Base-by-base conservation (phyloP, 1,284 basidiomycete species). In the Coriolopsis trogii region DNA sequence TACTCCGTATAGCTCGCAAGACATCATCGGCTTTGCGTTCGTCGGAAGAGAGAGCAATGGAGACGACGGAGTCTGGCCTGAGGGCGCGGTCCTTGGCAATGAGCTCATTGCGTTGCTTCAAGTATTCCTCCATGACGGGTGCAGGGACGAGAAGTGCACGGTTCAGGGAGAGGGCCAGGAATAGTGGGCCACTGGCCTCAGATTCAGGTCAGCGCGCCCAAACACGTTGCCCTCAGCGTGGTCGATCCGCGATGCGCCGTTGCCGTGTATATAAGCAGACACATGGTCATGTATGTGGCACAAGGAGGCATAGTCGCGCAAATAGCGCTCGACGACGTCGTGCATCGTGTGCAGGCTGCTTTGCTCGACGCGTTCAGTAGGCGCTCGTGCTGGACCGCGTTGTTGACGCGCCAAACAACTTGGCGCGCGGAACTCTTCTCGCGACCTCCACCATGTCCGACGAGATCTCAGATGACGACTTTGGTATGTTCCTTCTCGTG, bases 11-110 rank as follows among this genome's bases (percentile, higher is more conserved):
- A 20, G 67, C 62, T 23, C 83, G 73, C 33, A 85, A 65, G 33
- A 84, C 71, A 53, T 68, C 66, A 54, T 87, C 86, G 2, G 85
- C 87, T 39, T 76, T 68, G 10, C 59, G 54, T 66, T 85, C 82
- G 1, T 69, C 63, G 4, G 67, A 56, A 6, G 77, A 73, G 26
- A 71, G 67, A 26, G 55, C 62, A 15, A 8, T 44, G 3, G 66
- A 39, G 6, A 53, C 34, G 3, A 57, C 55, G 37, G 64, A 53
- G 56, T 82, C 81, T 1, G 67, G 60, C 25, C 80, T 76, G 4
- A 72, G 67, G 12, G 74, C 69, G 48, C 78, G 74, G 60, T 87
- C 85, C 25, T 76, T 68, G 6, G 66, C 59, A 46, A 87, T 79
- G 36, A 87, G 69, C 3, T 72, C 70, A 12, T 70, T 67, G 49